Base-by-base conservation (phyloP, 192 early-diverging fungal genomes). In the Kappamyces sp. region DNA sequence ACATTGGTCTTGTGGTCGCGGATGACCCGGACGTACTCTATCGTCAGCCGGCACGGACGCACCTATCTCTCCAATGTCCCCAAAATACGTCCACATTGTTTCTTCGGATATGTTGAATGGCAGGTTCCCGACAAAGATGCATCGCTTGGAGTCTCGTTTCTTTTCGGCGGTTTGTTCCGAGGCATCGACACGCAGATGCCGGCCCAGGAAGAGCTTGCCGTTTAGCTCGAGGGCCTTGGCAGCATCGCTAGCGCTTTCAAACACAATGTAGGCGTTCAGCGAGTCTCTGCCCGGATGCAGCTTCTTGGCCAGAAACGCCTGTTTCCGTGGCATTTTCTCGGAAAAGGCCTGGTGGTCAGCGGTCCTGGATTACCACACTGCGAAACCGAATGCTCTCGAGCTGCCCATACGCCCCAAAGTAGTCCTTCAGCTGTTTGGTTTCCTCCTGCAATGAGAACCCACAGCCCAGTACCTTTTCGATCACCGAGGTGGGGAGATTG, bases 241-340 rank as follows among this genome's bases (percentile, higher is more conserved):
- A 0, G 81, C 86, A 1, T 82, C 73, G 4, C 74, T 83, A 52
- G 77, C 72, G 32, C 73, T 72, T 33, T 68, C 69, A 69, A 76
- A 98, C 42, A 97, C 93, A 48, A 95, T 77, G 62, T 97, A 98
- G 6, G 89, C 92, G 61, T 97, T 94, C 58, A 93, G 68, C 8
- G 83, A 72, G 63, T 94, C 86, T 47, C 93, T 85, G 33, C 82
- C 78, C 3, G 86, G 81, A 62, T 98, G 91, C 64, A 98, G 76
- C 61, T 89, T 82, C 61, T 87, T 87, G 3, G 82, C 74, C 47
- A 91, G 84, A 66, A 90, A 93, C 8, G 92, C 92, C 36, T 82
- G 69, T 66, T 90, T 92, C 39, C 90, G 83, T 34, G 88, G 84
- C 58, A 88, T 54, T 8, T 75, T 74, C 49, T 82, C 76, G 43